Base-by-base conservation (phyloP, 192 early-diverging fungal genomes). In the Entomortierella lignicola region DNA sequence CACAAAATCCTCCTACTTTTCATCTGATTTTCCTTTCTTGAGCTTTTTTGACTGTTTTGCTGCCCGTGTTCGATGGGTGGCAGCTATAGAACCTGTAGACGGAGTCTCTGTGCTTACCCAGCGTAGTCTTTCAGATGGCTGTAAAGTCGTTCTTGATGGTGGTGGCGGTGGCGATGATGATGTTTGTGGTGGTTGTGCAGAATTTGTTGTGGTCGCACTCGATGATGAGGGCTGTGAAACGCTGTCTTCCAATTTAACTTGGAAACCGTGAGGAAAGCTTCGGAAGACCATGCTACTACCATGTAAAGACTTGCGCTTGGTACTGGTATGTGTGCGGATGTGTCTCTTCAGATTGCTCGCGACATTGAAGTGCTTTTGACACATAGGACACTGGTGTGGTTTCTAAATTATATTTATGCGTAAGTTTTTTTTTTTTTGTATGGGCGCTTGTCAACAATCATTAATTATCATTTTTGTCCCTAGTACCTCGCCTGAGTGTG, bases 281-380 rank as follows among this genome's bases (percentile, higher is more conserved):
- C 73, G 60, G 47, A 77, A 77, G 26, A 77, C 66, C 21, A 50
- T 57, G 18, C 42, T 59, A 34, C 73, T 66, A 23, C 52, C 43
- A 6, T 55, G 27, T 1, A 58, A 69, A 2, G 66, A 63, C 48
- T 69, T 68, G 25, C 73, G 66, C 30, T 62, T 57, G 20, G 55
- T 69, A 27, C 26, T 69, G 55, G 39, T 31, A 27, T 77, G 73
- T 8, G 66, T 77, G 12, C 66, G 58, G 55, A 77, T 64, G 48
- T 77, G 73, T 0, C 73, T 42, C 48, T 68, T 77, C 47, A 77
- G 37, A 61, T 77, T 77, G 50, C 73, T 77, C 21, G 73, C 66
- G n/a, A 77, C 73, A 23, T 77, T 77, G 55, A 77, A 77, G 37
- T 32, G 34, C 23, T 63, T 68, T 26, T 77, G 43, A 48, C 73